Percentiles rank a stretch among this genome's conserved stretches.
Evolutionary conservation across 495 filamentous ascomycete genomes (phyloP).

Genomic region (Glarea lozoyensis): DNA sequence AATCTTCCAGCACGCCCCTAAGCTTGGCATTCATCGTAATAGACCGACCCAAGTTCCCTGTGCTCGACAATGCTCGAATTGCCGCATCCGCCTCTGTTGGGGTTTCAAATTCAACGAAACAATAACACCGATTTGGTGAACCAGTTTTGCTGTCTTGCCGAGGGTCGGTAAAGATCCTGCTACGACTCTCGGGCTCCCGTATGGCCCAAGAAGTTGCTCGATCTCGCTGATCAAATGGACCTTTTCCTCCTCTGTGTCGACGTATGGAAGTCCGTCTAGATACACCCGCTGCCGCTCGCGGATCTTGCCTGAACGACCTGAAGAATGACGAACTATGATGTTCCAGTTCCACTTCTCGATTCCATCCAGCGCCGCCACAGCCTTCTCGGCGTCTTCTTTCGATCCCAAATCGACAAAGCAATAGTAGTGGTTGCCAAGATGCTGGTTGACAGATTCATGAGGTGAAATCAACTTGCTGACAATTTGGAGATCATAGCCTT

Average conservation of each 20-base stretch:
- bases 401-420: conserved; percentile 57
- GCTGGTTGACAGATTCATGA: conserved; percentile 40
- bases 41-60: not conserved
- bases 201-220: not conserved
- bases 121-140: not conserved
- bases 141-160: not conserved
- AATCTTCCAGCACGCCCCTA: not conserved
- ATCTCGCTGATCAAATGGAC: not conserved
- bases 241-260: not conserved
- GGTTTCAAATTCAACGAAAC: not conserved
- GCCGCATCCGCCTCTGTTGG: not conserved
- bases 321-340: not conserved
- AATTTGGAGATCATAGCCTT: conserved; percentile 45
- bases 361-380: conserved; percentile 25
- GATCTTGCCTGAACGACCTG: not conserved
- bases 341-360: not conserved
- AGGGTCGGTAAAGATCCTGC: not conserved
- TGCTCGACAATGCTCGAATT: not conserved
- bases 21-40: not conserved
- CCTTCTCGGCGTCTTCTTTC: conserved; percentile 42
- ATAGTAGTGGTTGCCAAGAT: conserved; percentile 54
- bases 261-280: not conserved
- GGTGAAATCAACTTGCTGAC: conserved; percentile 58
- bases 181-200: not conserved
- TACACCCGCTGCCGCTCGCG: not conserved